These are phyloP conservation scores for Eucalyptus victrix DNA, from an alignment of 345 rosid genomes.

Conservation along the genomic window DNA sequence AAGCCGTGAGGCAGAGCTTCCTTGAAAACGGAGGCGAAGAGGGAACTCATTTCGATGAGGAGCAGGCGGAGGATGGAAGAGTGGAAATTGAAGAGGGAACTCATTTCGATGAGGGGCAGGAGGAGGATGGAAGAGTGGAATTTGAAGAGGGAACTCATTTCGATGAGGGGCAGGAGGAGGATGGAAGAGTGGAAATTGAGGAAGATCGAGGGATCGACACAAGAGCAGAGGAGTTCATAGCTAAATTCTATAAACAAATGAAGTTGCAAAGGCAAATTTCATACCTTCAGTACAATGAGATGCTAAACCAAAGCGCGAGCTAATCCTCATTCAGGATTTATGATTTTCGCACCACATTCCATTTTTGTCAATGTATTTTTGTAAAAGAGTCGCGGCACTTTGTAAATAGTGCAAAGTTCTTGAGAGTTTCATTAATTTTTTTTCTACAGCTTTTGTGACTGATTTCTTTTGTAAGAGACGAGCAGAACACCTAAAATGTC, in stretches of 20 bases:
- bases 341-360: not conserved
- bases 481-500: not conserved
- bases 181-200: not conserved
- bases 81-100: not conserved
- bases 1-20: slow-evolving; percentile 5
- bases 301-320: not conserved
- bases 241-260: slow-evolving; percentile 53
- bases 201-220: slow-evolving; percentile 57
- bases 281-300: slow-evolving; percentile 32
- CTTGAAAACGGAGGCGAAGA: not conserved
- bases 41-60: not conserved
- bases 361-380: not conserved
- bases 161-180: too few species aligned
- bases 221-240: slow-evolving; percentile 82
- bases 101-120: not conserved
- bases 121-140: not conserved
- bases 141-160: too few species aligned
- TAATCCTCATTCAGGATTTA: not conserved
- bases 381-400: not conserved
- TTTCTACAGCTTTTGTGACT: not conserved
- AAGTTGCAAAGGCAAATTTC: slow-evolving; percentile 81
- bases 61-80: not conserved
- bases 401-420: not conserved
- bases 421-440: not conserved
- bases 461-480: not conserved